A percentile compares a stretch with the other conserved stretches of the same genome.
Conservation (phyloP, 1,284 basidiomycete genomes). For the Trichosporon sp. region DNA sequence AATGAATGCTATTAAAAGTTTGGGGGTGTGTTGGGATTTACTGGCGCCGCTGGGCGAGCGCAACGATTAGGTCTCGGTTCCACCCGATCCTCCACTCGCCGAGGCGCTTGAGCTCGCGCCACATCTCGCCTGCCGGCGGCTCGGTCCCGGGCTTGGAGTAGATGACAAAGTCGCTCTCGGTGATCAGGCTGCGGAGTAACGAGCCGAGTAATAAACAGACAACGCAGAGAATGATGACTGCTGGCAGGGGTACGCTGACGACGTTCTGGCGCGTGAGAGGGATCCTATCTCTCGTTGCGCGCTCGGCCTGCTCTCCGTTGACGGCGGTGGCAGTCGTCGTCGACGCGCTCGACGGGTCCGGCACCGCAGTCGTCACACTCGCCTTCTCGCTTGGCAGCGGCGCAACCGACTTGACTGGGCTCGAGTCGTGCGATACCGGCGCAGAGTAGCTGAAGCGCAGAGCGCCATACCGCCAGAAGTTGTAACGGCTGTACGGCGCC, state of each 20-base stretch:
- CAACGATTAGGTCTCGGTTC: constrained; percentile 54
- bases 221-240: constrained; percentile 69
- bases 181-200: constrained; percentile 75
- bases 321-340: constrained; percentile 20
- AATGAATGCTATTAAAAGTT: not conserved
- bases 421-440: constrained; percentile 15
- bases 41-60: constrained; percentile 30
- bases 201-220: constrained; percentile 90
- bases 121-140: constrained; percentile 53
- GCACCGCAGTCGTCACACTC: not conserved
- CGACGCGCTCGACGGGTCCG: constrained; percentile 9
- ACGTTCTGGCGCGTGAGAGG: constrained; percentile 7
- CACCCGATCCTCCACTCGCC: constrained; percentile 56
- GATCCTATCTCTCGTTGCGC: not conserved
- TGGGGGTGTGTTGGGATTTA: not conserved
- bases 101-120: constrained; percentile 76
- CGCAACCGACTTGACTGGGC: constrained; percentile 10
- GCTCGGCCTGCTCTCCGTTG: not conserved
- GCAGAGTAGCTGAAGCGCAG: constrained; percentile 16
- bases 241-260: constrained; percentile 40
- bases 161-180: constrained; percentile 75
- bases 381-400: constrained; percentile 7
- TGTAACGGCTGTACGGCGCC: constrained; percentile 13
- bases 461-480: constrained; percentile 19
- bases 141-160: constrained; percentile 60